Evolutionary conservation across 805 yeast species (phyloP), one percentile per base, ranked within the genome.

Genomic region (Zygosaccharomyces rouxii): DNA sequence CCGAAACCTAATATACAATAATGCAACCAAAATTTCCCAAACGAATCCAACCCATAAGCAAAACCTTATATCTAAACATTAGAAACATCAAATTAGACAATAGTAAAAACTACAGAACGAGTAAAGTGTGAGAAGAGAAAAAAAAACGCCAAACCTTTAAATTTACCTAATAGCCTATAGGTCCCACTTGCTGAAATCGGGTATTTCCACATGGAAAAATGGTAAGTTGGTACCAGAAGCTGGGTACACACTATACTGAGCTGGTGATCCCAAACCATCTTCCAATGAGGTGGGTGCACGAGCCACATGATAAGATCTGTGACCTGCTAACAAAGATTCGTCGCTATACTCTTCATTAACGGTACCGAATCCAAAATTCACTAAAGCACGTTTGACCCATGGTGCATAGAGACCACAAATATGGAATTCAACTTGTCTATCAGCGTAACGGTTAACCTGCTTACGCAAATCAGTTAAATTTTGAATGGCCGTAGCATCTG

Each of bases 371-470:
- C 95, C 95, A 49, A 83, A 82, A 56, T 80, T 78, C 38, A 84
- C 63, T 55, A 90, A 76, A 4, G 84, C 85, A 61, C 92, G 78
- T 59, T 87, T 81, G 47, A 86, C 79, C 97, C 97, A 90, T 7
- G 92, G 90, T 48, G 86, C 82, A 39, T 86, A 70, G 28, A 90
- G 80, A 22, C 96, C 95, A 9, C 86, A 79, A 66, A 90, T 89
- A 68, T 90, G 97, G 70, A 84, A 83, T 68, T 90, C 97, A 50
- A 89, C 90, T 56, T 85, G 89, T 49, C 84, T 73, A 62, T 87
- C 90, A 14, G 94, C 84, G 60, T 86, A 87, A 48, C 72, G 76
- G 67, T 82, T 81, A 42, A 89, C 67, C 13, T 89, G 81, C 57
- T 82, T 83, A 55, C 85, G 76, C 58, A 87, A 72, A 64, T 90